phyloP scores from a whole-genome alignment of 495 filamentous ascomycete genomes.

The Neurospora sp. region DNA sequence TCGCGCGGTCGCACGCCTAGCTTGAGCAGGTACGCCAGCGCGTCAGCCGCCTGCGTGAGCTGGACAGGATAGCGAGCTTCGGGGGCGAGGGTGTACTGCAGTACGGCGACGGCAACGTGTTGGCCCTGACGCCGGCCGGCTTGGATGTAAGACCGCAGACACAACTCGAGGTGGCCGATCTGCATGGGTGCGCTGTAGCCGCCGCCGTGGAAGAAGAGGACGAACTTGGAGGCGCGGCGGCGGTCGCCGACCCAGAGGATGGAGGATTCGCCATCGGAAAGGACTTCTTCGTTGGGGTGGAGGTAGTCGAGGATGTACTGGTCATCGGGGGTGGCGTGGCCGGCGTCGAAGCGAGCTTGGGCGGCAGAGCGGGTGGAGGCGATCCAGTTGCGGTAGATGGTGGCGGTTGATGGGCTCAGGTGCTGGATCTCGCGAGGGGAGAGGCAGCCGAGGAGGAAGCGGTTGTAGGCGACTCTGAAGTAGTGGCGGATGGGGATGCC shows the following conservation, averaged over 20 bases:
- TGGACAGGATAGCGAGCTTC: conserved; percentile 16
- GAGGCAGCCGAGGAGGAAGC: conserved; percentile 10
- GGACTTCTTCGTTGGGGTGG: conserved; percentile 4
- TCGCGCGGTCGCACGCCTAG: conserved; percentile 13
- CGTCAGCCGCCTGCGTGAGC: conserved; percentile 19
- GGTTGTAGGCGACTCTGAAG: conserved; percentile 8
- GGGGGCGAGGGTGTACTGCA: conserved; percentile 25
- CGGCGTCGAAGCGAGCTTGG: background rate
- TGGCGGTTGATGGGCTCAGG: conserved; percentile 2
- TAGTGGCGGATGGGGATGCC: conserved; percentile 10
- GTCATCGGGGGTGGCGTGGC: background rate
- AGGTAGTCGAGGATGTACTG: conserved; percentile 10
- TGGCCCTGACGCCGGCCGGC: background rate
- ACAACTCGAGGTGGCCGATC: conserved; percentile 19
- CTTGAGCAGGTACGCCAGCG: conserved; percentile 12
- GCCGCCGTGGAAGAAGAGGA: conserved; percentile 27
- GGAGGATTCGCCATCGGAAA: conserved; percentile 13
- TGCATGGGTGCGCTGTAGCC: conserved; percentile 16
- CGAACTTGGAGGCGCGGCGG: conserved; percentile 17
- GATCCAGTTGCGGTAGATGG: conserved; percentile 11
- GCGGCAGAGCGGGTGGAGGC: background rate
- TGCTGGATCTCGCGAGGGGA: conserved; percentile 9
- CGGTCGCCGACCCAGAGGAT: conserved; percentile 26
- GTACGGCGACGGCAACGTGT: conserved; percentile 20
- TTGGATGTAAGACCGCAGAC: conserved; percentile 14